These are phyloP conservation scores for Plantago elongata DNA, from an alignment of 257 asterid genomes.

Conservation along the genomic window DNA sequence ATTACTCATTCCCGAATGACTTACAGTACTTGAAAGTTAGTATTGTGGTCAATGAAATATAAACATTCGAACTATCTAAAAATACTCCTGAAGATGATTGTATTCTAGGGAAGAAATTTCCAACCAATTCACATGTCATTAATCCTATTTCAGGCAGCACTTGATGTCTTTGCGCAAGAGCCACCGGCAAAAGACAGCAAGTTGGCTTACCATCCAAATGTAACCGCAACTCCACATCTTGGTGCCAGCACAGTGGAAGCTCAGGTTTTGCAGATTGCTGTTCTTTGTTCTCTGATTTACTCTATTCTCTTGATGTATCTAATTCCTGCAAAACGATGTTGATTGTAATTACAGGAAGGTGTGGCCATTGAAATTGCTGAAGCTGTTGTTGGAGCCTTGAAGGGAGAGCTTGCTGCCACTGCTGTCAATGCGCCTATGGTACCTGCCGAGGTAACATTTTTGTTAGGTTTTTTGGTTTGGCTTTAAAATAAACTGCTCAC, in stretches of 20 bases:
- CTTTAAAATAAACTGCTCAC: too few relatives aligned
- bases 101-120: too few relatives aligned
- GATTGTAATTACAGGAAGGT: constrained; percentile 62
- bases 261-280: constrained; percentile 47
- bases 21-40: too few relatives aligned
- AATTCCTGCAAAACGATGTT: not conserved
- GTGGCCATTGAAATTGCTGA: constrained; percentile 98
- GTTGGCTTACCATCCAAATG: constrained; percentile 79
- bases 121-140: too few relatives aligned
- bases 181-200: constrained; percentile 86
- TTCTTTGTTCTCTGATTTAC: not conserved
- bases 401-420: constrained; percentile 94
- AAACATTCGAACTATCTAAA: too few relatives aligned
- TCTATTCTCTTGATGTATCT: too few relatives aligned
- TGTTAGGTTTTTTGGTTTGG: too few relatives aligned
- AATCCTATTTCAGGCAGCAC: constrained; percentile 65
- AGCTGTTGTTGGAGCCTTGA: constrained; percentile 95
- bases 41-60: too few relatives aligned
- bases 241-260: constrained; percentile 99
- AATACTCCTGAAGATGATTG: too few relatives aligned
- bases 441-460: constrained; percentile 71
- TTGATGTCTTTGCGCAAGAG: constrained; percentile 82
- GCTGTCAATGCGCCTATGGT: constrained; percentile 99
- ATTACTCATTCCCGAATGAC: too few relatives aligned
- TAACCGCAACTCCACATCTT: constrained; percentile 94